These are phyloP conservation scores for Claviceps lovelessii DNA, from an alignment of 2,329 filamentous ascomycete species.

Conservation along the genomic window DNA sequence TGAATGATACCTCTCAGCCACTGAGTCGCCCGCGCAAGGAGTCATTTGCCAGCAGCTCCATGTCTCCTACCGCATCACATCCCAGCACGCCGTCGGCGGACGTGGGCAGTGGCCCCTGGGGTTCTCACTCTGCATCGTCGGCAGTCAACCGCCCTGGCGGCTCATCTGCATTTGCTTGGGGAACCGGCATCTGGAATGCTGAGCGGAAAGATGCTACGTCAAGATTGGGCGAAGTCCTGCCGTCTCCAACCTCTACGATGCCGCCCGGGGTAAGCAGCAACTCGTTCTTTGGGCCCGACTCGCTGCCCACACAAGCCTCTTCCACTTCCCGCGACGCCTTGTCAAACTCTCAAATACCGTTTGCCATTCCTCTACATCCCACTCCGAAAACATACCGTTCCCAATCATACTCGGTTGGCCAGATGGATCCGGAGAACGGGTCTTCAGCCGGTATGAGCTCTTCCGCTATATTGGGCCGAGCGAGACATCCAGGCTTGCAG, in stretches of 20 bases:
- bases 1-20: constrained; percentile 64
- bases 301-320: constrained; percentile 32
- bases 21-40: constrained; percentile 53
- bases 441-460: constrained; percentile 27
- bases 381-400: constrained; percentile 89
- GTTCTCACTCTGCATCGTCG: constrained; percentile 34
- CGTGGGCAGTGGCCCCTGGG: constrained; percentile 36
- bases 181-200: constrained; percentile 68
- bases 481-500: constrained; percentile 54
- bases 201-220: constrained; percentile 66
- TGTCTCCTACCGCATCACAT: constrained; percentile 68
- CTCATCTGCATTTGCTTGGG: constrained; percentile 45
- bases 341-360: constrained; percentile 57
- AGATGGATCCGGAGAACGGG: constrained; percentile 56
- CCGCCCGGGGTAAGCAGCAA: constrained; percentile 28
- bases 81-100: constrained; percentile 68
- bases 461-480: constrained; percentile 36
- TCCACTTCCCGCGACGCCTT: constrained; percentile 37
- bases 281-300: constrained; percentile 36
- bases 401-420: constrained; percentile 90
- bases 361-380: constrained; percentile 75
- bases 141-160: constrained; percentile 32
- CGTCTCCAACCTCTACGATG: constrained; percentile 54
- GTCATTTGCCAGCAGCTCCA: constrained; percentile 61
- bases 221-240: constrained; percentile 59